Evolutionary conservation across 495 filamentous ascomycete genomes (phyloP).

Genomic region (Podospora conica): DNA sequence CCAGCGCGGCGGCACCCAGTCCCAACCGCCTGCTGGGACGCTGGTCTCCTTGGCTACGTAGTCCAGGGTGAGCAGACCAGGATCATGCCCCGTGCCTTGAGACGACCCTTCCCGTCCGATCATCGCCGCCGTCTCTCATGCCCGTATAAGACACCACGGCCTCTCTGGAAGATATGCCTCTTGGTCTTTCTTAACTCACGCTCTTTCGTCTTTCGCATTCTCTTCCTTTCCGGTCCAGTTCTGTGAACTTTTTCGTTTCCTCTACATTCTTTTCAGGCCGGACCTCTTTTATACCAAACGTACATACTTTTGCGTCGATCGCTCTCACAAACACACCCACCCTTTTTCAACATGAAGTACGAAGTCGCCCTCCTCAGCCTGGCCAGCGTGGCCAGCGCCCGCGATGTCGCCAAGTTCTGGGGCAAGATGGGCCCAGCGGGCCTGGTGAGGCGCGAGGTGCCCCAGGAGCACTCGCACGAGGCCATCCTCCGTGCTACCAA

Average conservation of each 20-base stretch:
- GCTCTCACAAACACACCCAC: slow-evolving; percentile 22
- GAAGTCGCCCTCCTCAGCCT: slow-evolving; percentile 30
- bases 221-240: slow-evolving; percentile 37
- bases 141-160: slow-evolving; percentile 18
- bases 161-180: background rate
- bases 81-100: slow-evolving; percentile 19
- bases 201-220: slow-evolving; percentile 26
- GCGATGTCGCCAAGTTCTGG: slow-evolving; percentile 25
- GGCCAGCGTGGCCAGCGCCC: slow-evolving; percentile 28
- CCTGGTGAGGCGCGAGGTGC: slow-evolving; percentile 44
- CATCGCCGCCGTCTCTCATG: slow-evolving; percentile 8
- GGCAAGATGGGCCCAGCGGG: slow-evolving; percentile 22
- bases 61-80: slow-evolving; percentile 10
- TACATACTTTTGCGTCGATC: slow-evolving; percentile 24
- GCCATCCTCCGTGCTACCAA: slow-evolving; percentile 44
- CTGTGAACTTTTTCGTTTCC: slow-evolving; percentile 41
- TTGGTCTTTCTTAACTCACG: slow-evolving; percentile 23
- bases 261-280: slow-evolving; percentile 37
- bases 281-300: slow-evolving; percentile 26
- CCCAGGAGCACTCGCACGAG: slow-evolving; percentile 60
- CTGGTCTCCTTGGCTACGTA: slow-evolving; percentile 17
- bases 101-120: slow-evolving; percentile 18
- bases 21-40: slow-evolving; percentile 16
- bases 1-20: slow-evolving; percentile 20
- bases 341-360: slow-evolving; percentile 41